These are phyloP conservation scores for Phialophora tarda DNA, from an alignment of 2,329 filamentous ascomycete genomes.

Conservation along the genomic window DNA sequence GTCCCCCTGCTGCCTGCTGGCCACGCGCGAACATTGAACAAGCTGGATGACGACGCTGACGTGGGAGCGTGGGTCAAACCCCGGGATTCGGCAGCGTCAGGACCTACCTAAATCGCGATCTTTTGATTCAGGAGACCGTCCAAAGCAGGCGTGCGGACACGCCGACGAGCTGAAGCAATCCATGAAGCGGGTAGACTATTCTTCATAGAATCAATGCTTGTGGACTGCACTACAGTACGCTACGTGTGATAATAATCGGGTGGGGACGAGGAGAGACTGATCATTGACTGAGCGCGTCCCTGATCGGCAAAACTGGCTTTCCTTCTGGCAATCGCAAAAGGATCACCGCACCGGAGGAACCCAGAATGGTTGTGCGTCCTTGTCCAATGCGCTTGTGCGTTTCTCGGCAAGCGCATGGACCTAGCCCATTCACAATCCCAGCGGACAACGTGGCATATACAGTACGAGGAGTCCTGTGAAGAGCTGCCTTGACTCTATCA, in stretches of 20 bases:
- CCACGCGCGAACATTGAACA: not conserved
- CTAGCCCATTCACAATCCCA: not conserved
- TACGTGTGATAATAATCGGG: not conserved
- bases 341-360: not conserved
- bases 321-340: not conserved
- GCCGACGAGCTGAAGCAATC: not conserved
- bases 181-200: not conserved
- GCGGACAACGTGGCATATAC: not conserved
- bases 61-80: constrained; percentile 11
- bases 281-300: not conserved
- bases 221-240: not conserved
- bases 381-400: not conserved
- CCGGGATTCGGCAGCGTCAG: constrained; percentile 18
- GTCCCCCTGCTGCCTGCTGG: not conserved
- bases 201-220: not conserved
- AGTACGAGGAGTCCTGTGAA: not conserved
- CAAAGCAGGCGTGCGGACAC: not conserved
- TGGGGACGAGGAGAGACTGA: not conserved
- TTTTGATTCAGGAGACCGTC: not conserved
- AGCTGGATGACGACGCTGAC: constrained; percentile 4
- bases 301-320: not conserved
- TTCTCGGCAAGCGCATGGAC: not conserved
- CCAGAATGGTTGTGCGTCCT: not conserved
- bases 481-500: not conserved
- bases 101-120: not conserved